These are phyloP conservation scores for Iris macrosiphon DNA, from an alignment of 106 monocot species.

Conservation along the genomic window DNA sequence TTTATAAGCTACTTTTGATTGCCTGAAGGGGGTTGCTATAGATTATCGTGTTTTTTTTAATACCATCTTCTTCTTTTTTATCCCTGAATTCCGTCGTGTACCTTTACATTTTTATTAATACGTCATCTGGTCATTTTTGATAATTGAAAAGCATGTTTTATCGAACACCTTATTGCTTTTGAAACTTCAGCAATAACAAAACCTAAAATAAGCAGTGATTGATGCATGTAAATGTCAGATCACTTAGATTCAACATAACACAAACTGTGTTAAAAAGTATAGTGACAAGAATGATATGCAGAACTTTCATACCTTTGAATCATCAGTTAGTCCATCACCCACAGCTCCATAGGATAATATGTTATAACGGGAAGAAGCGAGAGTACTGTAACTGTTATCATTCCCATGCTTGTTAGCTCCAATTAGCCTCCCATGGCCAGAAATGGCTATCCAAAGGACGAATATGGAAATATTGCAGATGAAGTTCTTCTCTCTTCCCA, in stretches of 20 bases:
- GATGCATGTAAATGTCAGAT: background rate
- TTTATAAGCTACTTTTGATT: no score
- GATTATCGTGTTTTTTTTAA: no score
- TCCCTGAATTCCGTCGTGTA: no score
- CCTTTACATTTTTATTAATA: no score
- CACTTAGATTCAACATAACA: no score
- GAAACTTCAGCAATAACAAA: no score
- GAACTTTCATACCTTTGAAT: constrained; percentile 29
- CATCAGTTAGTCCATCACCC: constrained; percentile 43
- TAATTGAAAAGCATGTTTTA: no score
- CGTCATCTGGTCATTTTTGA: no score
- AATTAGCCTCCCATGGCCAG: background rate
- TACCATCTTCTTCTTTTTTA: no score
- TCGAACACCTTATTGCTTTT: no score
- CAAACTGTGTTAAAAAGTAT: background rate
- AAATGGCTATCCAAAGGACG: constrained; percentile 13
- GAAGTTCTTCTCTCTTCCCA: constrained; percentile 3
- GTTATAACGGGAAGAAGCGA: constrained; percentile 9
- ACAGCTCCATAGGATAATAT: constrained; percentile 35
- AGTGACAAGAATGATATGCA: background rate
- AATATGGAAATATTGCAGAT: background rate
- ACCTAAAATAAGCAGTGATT: background rate
- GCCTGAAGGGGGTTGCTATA: no score
- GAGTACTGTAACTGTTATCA: background rate
- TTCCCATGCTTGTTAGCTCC: constrained; percentile 3